Evolutionary conservation across 768 basidiomycete species (phyloP), one percentile per base, ranked within the genome.

Genomic region (Podaxis mareebaensis): DNA sequence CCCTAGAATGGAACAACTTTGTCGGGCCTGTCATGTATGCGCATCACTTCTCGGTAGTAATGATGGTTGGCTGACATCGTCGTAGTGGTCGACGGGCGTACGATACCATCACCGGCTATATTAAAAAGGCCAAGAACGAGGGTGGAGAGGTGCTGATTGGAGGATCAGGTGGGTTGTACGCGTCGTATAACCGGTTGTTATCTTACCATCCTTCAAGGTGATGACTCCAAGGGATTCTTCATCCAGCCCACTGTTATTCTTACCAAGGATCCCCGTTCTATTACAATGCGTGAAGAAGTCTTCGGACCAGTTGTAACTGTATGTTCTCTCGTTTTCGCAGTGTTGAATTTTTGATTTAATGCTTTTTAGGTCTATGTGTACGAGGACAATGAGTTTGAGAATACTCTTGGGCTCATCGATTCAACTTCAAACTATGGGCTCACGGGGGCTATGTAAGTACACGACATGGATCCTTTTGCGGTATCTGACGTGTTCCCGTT

Each of bases 281-380:
- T 96, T 49, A 96, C 95, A 1, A 92, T 99, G 86, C 85, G 84
- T 6, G 93, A 98, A 67, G 97, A 99, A 78, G 92, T 99, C 69
- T 99, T 99, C 69, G 97, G 97, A 1, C 97, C 97, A 26, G 96
- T 99, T 39, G 69, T 98, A 58, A 96, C 96, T 39, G 93, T 93
- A 66, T 54, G 79, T 48, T 44, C 42, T 52, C 36, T 15, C 36
- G 26, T 49, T 12, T 15, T 49, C 11, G 53, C 8, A 3, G 6
- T 26, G 20, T 22, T 52, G 26, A 11, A 61, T 48, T 63, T 51
- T 53, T 56, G 30, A 53, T 8, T 49, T 55, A 63, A 42, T 38
- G 28, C 51, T n/a, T 22, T n/a, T 33, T 67, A 93, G 90, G 85
- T 92, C 62, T 98, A 85, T 76, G 89, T 98, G 2, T 99, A 90